phyloP scores from a whole-genome alignment of 371 early-diverging fungal species.

The Mucor lusitanicus region DNA sequence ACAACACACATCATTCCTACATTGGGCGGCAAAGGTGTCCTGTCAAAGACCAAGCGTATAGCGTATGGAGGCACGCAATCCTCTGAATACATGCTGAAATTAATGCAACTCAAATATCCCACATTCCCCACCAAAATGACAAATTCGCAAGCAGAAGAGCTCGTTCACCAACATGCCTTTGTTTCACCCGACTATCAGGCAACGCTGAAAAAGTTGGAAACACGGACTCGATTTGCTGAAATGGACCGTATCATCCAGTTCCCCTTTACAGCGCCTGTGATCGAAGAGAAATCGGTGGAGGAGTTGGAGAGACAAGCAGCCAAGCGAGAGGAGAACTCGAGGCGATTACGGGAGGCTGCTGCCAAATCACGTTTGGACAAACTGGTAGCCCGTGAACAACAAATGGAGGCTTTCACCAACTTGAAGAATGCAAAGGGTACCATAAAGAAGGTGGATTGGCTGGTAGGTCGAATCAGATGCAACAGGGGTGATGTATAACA shows the following conservation, averaged over 20 bases:
- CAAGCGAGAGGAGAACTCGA: slow-evolving; percentile 74
- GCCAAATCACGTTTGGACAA: slow-evolving; percentile 82
- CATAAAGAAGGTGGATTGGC: slow-evolving; percentile 57
- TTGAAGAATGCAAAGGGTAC: slow-evolving; percentile 55
- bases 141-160: slow-evolving; percentile 67
- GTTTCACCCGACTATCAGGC: slow-evolving; percentile 77
- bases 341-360: slow-evolving; percentile 76
- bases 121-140: slow-evolving; percentile 86
- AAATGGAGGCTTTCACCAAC: slow-evolving; percentile 58
- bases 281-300: slow-evolving; percentile 80
- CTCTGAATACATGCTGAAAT: slow-evolving; percentile 80
- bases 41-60: slow-evolving; percentile 65
- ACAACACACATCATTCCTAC: slow-evolving; percentile 83
- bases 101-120: slow-evolving; percentile 90
- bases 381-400: slow-evolving; percentile 58
- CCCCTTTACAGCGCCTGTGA: slow-evolving; percentile 66
- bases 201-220: slow-evolving; percentile 58
- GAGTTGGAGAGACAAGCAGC: slow-evolving; percentile 73
- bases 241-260: slow-evolving; percentile 74
- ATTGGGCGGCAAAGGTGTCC: slow-evolving; percentile 54
- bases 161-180: slow-evolving; percentile 67
- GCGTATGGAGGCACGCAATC: slow-evolving; percentile 44
- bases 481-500: not conserved
- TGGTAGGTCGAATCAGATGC: slow-evolving; percentile 31
- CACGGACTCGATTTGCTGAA: slow-evolving; percentile 54